Conservation (phyloP, 805 yeast genomes). For the Lachancea kluyveri region DNA sequence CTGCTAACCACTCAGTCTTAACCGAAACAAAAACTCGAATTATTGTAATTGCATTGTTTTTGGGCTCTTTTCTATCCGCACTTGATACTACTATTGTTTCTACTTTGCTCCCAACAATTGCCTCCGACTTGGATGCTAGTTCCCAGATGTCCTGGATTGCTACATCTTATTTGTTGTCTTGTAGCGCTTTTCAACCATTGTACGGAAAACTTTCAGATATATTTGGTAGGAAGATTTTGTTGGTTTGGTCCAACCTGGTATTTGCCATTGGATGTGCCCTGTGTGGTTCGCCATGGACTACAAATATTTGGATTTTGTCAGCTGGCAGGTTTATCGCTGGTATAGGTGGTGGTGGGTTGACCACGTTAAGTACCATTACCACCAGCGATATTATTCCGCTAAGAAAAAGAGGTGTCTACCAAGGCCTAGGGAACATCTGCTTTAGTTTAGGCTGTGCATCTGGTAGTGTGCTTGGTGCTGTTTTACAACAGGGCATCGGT, state of each 20-base stretch:
- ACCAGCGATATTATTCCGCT: slow-evolving; percentile 35
- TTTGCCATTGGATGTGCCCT: slow-evolving; percentile 35
- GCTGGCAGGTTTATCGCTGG: slow-evolving; percentile 35
- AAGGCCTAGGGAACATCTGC: slow-evolving; percentile 70
- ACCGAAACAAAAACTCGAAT: too few relatives aligned
- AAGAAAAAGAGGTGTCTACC: slow-evolving; percentile 69
- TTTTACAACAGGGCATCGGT: slow-evolving; percentile 44
- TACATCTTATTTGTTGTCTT: slow-evolving; percentile 35
- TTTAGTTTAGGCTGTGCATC: slow-evolving; percentile 69
- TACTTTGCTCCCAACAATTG: slow-evolving; percentile 54
- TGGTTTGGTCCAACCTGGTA: slow-evolving; percentile 30
- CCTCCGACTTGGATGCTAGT: slow-evolving; percentile 58
- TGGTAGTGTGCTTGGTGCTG: slow-evolving; percentile 61
- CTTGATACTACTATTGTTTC: slow-evolving; percentile 61
- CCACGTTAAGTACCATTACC: slow-evolving; percentile 34
- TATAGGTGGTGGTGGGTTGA: slow-evolving; percentile 38
- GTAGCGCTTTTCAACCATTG: slow-evolving; percentile 38
- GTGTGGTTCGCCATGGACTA: slow-evolving; percentile 27
- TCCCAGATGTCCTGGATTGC: slow-evolving; percentile 50
- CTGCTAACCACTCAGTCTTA: too few relatives aligned
- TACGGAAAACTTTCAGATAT: slow-evolving; percentile 37
- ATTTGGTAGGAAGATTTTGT: slow-evolving; percentile 33
- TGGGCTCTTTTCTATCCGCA: slow-evolving; percentile 50
- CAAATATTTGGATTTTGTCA: slow-evolving; percentile 26
- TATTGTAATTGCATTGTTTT: slow-evolving; percentile 33